Conservation (phyloP, 75 land plant genomes). For the Adiantum capillusveneris region DNA sequence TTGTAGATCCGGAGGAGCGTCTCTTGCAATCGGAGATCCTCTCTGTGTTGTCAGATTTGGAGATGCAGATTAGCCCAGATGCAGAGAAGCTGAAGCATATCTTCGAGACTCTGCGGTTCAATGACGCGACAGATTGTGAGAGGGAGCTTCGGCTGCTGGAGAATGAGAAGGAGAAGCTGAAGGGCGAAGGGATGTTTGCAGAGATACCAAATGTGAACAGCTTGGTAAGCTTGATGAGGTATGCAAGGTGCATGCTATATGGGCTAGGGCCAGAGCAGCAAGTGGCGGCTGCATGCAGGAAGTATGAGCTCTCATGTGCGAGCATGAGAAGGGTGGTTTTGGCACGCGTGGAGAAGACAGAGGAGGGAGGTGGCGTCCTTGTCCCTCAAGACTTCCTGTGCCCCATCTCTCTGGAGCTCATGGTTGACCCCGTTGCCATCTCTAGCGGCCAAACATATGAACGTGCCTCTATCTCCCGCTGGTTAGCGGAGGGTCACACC, state of each 20-base stretch:
- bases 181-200: constrained; percentile 37
- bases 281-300: neutral
- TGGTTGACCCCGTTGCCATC: constrained; percentile 80
- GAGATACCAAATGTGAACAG: constrained; percentile 35
- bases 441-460: constrained; percentile 89
- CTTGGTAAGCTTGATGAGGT: constrained; percentile 52
- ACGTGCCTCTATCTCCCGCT: constrained; percentile 48
- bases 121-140: constrained; percentile 42
- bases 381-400: constrained; percentile 79
- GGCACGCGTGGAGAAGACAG: constrained; percentile 1
- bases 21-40: constrained; percentile 18
- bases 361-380: constrained; percentile 5
- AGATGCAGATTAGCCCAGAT: constrained; percentile 38
- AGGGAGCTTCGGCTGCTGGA: constrained; percentile 57
- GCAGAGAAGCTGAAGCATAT: constrained; percentile 19
- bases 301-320: neutral
- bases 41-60: constrained; percentile 37
- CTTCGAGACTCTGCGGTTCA: constrained; percentile 42
- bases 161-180: constrained; percentile 54
- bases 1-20: constrained; percentile 37
- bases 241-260: constrained; percentile 58
- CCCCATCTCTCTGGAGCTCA: constrained; percentile 77
- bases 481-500: constrained; percentile 74
- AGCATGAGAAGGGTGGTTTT: constrained; percentile 1
- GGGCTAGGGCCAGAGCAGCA: constrained; percentile 34